Evolutionary conservation across 805 yeast species (phyloP).

Genomic region (Cyberlindnera xylosilytica): DNA sequence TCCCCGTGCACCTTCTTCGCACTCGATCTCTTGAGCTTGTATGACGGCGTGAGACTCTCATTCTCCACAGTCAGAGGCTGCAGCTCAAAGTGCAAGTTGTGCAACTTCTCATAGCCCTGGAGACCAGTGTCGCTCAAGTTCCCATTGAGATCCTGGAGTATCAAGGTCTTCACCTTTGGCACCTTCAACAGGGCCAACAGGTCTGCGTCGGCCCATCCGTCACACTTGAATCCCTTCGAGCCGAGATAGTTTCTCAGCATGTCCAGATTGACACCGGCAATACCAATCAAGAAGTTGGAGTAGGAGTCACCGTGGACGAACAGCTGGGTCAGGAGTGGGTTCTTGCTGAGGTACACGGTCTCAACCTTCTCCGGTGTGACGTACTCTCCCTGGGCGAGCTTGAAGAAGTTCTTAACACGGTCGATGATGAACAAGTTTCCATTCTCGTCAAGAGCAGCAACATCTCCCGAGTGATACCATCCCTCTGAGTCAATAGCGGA

Average conservation of each 20-base stretch:
- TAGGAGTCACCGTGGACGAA: slow-evolving; percentile 56
- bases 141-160: slow-evolving; percentile 10
- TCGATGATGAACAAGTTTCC: slow-evolving; percentile 57
- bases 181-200: slow-evolving; percentile 8
- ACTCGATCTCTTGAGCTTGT: slow-evolving; percentile 49
- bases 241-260: slow-evolving; percentile 5
- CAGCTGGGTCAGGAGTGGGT: slow-evolving; percentile 41
- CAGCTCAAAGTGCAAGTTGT: slow-evolving; percentile 48
- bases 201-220: slow-evolving; percentile 11
- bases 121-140: slow-evolving; percentile 9
- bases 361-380: slow-evolving; percentile 65
- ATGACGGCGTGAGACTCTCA: slow-evolving; percentile 64
- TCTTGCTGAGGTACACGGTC: slow-evolving; percentile 45
- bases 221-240: slow-evolving; percentile 1
- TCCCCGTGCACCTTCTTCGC: slow-evolving; percentile 43
- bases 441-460: slow-evolving; percentile 40
- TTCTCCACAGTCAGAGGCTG: slow-evolving; percentile 60
- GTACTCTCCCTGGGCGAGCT: slow-evolving; percentile 51
- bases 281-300: slow-evolving; percentile 46
- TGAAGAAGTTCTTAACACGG: slow-evolving; percentile 66
- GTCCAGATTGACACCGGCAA: slow-evolving; percentile 49
- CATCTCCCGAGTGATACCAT: slow-evolving; percentile 56
- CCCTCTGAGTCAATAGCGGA: slow-evolving; percentile 43
- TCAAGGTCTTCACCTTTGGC: slow-evolving; percentile 7
- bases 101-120: slow-evolving; percentile 59